Percentiles rank a stretch among this genome's conserved stretches.
Evolutionary conservation across 2,329 filamentous ascomycete genomes (phyloP).

Genomic region (Fusarium penzigii): DNA sequence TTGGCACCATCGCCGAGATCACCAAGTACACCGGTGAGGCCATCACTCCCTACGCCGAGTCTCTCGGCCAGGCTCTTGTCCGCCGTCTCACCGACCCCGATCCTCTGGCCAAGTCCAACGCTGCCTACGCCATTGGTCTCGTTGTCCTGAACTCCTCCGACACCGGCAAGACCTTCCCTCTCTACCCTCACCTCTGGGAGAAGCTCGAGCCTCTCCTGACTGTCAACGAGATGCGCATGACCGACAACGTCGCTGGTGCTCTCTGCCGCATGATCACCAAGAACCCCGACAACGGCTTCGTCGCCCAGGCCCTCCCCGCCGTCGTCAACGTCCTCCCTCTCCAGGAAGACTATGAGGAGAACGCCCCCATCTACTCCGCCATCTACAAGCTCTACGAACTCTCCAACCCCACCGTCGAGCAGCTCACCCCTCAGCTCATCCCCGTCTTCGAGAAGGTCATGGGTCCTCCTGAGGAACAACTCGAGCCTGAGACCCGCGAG

Average conservation of each 20-base stretch:
- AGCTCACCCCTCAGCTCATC: constrained; percentile 69
- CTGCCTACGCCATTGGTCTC: constrained; percentile 86
- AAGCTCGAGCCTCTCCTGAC: constrained; percentile 86
- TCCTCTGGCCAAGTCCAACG: constrained; percentile 89
- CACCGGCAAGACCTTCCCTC: constrained; percentile 66
- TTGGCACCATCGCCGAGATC: constrained; percentile 90
- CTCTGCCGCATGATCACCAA: constrained; percentile 89
- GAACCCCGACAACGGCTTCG: constrained; percentile 79
- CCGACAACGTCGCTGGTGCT: constrained; percentile 93
- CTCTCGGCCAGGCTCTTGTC: constrained; percentile 76
- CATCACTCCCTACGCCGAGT: constrained; percentile 79
- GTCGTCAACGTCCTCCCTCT: constrained; percentile 80
- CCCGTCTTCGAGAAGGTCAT: constrained; percentile 74
- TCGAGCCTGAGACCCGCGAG: constrained; percentile 69
- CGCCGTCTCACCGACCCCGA: constrained; percentile 90
- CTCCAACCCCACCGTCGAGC: constrained; percentile 68
- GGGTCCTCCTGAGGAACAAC: constrained; percentile 70
- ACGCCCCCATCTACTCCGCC: constrained; percentile 89
- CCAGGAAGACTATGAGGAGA: constrained; percentile 94
- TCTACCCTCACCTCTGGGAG: constrained; percentile 75
- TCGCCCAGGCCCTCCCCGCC: constrained; percentile 78
- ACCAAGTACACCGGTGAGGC: constrained; percentile 78
- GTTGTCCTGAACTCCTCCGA: constrained; percentile 81
- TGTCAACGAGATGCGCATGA: constrained; percentile 74
- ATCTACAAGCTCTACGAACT: constrained; percentile 81